Percentiles rank a stretch among this genome's conserved stretches.
phyloP scores from a whole-genome alignment of 2,329 filamentous ascomycete genomes.

The Colletotrichum sp. region DNA sequence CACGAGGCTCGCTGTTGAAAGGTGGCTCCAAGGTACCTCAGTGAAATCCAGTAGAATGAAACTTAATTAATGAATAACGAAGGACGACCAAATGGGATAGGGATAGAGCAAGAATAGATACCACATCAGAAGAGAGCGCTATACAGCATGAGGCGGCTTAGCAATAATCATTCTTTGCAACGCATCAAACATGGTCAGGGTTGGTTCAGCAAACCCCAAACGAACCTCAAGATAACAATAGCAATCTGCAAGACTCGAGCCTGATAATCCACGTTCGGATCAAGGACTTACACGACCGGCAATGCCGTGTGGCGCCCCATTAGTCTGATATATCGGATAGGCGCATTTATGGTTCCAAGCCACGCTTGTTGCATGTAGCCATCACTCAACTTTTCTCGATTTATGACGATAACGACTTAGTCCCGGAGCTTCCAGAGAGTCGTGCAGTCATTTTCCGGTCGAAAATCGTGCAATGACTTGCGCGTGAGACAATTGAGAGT shows the following conservation, averaged over 20 bases:
- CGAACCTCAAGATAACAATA: background rate
- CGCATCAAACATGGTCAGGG: background rate
- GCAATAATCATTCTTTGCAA: background rate
- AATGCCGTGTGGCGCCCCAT: background rate
- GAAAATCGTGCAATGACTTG: background rate
- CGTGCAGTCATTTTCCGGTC: background rate
- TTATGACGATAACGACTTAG: conserved; percentile 18
- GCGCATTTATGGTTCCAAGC: background rate
- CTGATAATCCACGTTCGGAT: background rate
- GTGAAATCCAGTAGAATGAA: conserved; percentile 18
- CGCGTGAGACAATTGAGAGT: background rate
- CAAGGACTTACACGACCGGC: background rate
- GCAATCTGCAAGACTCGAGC: background rate
- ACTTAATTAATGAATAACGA: background rate
- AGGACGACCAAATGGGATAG: background rate
- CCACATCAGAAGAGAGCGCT: background rate
- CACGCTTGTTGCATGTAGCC: background rate
- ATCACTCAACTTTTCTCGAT: conserved; percentile 8
- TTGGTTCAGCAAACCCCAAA: background rate
- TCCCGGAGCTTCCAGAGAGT: background rate
- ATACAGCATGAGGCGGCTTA: background rate
- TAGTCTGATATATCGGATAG: background rate
- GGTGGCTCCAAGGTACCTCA: conserved; percentile 29
- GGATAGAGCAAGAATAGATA: background rate
- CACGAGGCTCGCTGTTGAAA: conserved; percentile 42